Evolutionary conservation across 1,284 basidiomycete genomes (phyloP).

Genomic region (Sanguinoderma infundibulare): DNA sequence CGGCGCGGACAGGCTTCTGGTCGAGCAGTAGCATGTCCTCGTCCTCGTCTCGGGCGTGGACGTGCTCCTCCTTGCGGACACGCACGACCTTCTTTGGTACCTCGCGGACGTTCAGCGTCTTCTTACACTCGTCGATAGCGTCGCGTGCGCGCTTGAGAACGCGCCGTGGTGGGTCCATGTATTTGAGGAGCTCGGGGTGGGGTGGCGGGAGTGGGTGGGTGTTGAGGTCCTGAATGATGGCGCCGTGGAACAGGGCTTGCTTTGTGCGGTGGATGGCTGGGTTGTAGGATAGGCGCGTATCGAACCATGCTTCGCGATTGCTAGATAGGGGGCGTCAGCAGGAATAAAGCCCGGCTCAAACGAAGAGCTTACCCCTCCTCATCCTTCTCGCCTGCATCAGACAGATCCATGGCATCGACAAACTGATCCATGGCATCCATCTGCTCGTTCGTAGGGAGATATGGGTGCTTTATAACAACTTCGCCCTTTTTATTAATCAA

Average conservation of each 20-base stretch:
- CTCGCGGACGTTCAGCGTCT: slow-evolving; percentile 75
- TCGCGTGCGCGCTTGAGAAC: slow-evolving; percentile 63
- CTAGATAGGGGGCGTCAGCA: slow-evolving; percentile 39
- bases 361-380: slow-evolving; percentile 63
- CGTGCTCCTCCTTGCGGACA: slow-evolving; percentile 60
- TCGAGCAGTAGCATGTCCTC: slow-evolving; percentile 70
- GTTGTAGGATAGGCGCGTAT: slow-evolving; percentile 80
- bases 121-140: slow-evolving; percentile 65
- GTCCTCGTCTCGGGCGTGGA: slow-evolving; percentile 64
- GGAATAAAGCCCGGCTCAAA: background rate
- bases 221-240: slow-evolving; percentile 76
- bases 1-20: slow-evolving; percentile 41
- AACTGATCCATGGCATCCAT: slow-evolving; percentile 84
- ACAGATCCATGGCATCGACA: slow-evolving; percentile 88
- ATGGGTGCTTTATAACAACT: slow-evolving; percentile 74
- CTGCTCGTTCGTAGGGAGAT: slow-evolving; percentile 84
- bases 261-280: slow-evolving; percentile 91
- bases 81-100: slow-evolving; percentile 60
- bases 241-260: slow-evolving; percentile 90
- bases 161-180: slow-evolving; percentile 77
- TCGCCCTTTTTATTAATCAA: slow-evolving; percentile 82
- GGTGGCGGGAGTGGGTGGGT: slow-evolving; percentile 81
- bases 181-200: slow-evolving; percentile 84
- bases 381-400: slow-evolving; percentile 70
- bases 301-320: slow-evolving; percentile 75